Evolutionary conservation across 257 asterid species (phyloP).

Genomic region (Rehmannia glutinosa): DNA sequence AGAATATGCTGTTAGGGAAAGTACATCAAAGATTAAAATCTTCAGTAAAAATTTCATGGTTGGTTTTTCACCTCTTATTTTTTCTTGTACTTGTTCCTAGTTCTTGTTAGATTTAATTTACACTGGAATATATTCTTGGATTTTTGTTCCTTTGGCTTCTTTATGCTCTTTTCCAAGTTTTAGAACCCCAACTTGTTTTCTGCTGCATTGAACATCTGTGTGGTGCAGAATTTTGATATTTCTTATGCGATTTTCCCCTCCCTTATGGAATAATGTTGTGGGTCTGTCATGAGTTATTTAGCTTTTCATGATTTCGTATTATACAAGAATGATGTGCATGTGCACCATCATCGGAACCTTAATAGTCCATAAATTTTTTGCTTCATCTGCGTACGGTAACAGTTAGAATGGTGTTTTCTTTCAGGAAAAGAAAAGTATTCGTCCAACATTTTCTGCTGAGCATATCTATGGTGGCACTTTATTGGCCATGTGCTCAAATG

Average conservation of each 20-base stretch:
- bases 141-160: not conserved
- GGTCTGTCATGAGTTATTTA: not conserved
- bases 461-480: constrained; percentile 81
- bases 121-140: not conserved
- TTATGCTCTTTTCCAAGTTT: constrained; percentile 3
- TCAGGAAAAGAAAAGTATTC: constrained; percentile 97
- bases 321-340: not conserved
- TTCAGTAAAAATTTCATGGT: constrained; percentile 83
- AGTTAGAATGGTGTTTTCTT: constrained; percentile 22
- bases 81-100: not conserved
- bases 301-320: not conserved
- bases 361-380: not conserved
- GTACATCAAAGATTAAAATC: constrained; percentile 88
- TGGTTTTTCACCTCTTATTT: constrained; percentile 13
- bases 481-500: constrained; percentile 86
- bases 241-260: not conserved
- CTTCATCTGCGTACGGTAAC: constrained; percentile 12
- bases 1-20: constrained; percentile 96
- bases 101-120: not conserved
- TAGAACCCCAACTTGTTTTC: not conserved
- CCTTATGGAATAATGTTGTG: not conserved
- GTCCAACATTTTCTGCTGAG: constrained; percentile 94
- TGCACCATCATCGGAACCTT: not conserved
- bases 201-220: not conserved
- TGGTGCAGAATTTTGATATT: not conserved